A percentile compares a stretch with the other conserved stretches of the same genome.
Conservation (phyloP, 495 filamentous ascomycete species). For the Penicillium fimorum region DNA sequence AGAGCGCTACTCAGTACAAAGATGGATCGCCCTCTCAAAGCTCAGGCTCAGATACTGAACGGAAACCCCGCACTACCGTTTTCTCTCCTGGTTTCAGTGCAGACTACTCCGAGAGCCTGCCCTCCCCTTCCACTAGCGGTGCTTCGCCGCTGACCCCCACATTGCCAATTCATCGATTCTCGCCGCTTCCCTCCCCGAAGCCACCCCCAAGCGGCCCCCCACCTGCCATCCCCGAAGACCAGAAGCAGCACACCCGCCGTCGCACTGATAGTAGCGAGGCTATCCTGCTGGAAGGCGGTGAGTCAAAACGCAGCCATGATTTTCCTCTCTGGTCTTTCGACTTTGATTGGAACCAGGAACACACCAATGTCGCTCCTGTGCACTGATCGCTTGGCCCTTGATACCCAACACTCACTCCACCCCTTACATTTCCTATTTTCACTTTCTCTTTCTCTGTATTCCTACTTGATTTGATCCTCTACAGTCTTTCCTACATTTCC, state of each 20-base stretch:
- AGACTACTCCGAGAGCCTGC: slow-evolving; percentile 40
- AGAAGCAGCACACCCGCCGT: slow-evolving; percentile 41
- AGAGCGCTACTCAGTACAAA: slow-evolving; percentile 35
- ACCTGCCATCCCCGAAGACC: slow-evolving; percentile 38
- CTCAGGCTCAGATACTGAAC: slow-evolving; percentile 37
- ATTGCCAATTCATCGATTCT: slow-evolving; percentile 47
- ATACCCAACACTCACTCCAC: slow-evolving; percentile 1
- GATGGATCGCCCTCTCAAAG: slow-evolving; percentile 30
- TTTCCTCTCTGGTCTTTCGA: slow-evolving; percentile 45
- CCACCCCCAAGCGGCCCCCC: slow-evolving; percentile 41
- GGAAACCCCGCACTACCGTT: slow-evolving; percentile 36
- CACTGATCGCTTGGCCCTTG: slow-evolving; percentile 26
- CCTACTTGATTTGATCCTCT: not conserved
- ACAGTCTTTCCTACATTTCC: not conserved
- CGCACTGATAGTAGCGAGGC: slow-evolving; percentile 48
- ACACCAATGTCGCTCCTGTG: slow-evolving; percentile 33
- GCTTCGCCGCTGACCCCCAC: slow-evolving; percentile 48
- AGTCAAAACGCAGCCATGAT: slow-evolving; percentile 26
- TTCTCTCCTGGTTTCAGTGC: slow-evolving; percentile 36
- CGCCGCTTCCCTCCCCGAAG: slow-evolving; percentile 40
- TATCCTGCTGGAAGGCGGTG: slow-evolving; percentile 33
- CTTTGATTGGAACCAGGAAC: slow-evolving; percentile 40
- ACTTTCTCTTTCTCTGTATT: not conserved
- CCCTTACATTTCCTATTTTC: slow-evolving; percentile 5
- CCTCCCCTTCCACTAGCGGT: slow-evolving; percentile 38